Evolutionary conservation across 2,329 filamentous ascomycete species (phyloP).

Genomic region (Penicillium sp.): DNA sequence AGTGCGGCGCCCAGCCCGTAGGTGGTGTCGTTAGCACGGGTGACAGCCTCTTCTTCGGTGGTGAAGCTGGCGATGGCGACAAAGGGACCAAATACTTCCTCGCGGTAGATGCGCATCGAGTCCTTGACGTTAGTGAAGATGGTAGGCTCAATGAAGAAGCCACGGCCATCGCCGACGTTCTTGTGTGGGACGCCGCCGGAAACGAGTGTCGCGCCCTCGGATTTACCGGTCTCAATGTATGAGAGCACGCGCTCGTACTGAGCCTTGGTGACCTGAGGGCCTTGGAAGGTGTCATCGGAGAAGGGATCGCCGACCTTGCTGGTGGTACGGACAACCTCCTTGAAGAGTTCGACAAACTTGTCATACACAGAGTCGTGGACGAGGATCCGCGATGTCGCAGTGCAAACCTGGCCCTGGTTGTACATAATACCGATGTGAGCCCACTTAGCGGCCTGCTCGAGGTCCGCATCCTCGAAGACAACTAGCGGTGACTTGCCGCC

Average conservation of each 20-base stretch:
- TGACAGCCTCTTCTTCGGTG: conserved; percentile 58
- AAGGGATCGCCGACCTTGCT: conserved; percentile 40
- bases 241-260: conserved; percentile 56
- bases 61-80: conserved; percentile 59
- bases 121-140: conserved; percentile 59
- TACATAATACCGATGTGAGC: conserved; percentile 53
- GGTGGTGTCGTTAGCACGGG: conserved; percentile 57
- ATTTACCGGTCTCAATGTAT: conserved; percentile 68
- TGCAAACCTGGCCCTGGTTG: conserved; percentile 66
- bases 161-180: conserved; percentile 56
- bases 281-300: conserved; percentile 39
- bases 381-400: conserved; percentile 62
- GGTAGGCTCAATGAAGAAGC: conserved; percentile 64
- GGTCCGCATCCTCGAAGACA: conserved; percentile 48
- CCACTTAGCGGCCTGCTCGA: conserved; percentile 45
- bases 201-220: conserved; percentile 66
- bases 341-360: conserved; percentile 34
- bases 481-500: conserved; percentile 50
- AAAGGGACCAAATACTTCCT: conserved; percentile 65
- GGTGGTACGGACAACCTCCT: conserved; percentile 31
- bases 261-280: conserved; percentile 38
- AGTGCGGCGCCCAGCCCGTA: conserved; percentile 38
- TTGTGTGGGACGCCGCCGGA: conserved; percentile 62
- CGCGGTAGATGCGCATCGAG: conserved; percentile 58
- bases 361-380: conserved; percentile 54